Conservation (phyloP, 106 monocot species). For the Xerophyta viscosa region DNA sequence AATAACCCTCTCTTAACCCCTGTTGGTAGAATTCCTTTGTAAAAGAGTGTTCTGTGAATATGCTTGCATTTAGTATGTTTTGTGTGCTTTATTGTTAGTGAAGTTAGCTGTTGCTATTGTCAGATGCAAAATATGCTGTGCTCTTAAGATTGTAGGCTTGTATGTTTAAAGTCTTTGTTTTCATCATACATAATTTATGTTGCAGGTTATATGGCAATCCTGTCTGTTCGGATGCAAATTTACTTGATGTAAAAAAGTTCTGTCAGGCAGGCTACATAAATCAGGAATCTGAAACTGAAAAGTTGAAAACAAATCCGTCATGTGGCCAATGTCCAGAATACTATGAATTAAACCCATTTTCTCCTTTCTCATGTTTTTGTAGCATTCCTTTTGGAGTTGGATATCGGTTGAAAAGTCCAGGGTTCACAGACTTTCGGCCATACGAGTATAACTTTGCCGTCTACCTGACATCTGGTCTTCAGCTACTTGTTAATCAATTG, state of each 20-base stretch:
- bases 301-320: conserved; percentile 18
- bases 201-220: conserved; percentile 89
- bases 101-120: too few species aligned
- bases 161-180: neutral
- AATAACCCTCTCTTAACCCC: too few species aligned
- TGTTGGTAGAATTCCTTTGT: too few species aligned
- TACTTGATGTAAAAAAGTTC: conserved; percentile 34
- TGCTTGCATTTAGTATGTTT: too few species aligned
- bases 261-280: conserved; percentile 34
- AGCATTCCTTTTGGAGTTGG: conserved; percentile 67
- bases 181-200: conserved; percentile 6
- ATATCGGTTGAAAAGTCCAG: conserved; percentile 95
- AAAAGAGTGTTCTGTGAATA: too few species aligned
- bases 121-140: neutral
- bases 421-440: conserved; percentile 65
- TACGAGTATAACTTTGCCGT: conserved; percentile 41
- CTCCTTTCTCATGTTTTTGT: conserved; percentile 51
- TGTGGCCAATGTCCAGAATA: conserved; percentile 31
- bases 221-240: conserved; percentile 48
- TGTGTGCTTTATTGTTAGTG: too few species aligned
- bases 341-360: conserved; percentile 49
- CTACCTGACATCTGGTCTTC: conserved; percentile 60
- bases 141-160: neutral
- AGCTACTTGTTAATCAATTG: conserved; percentile 47
- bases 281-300: conserved; percentile 25